A percentile compares a stretch with the other conserved stretches of the same genome.
Evolutionary conservation across 257 asterid species (phyloP).

Genomic region (Nicotiana paniculata): DNA sequence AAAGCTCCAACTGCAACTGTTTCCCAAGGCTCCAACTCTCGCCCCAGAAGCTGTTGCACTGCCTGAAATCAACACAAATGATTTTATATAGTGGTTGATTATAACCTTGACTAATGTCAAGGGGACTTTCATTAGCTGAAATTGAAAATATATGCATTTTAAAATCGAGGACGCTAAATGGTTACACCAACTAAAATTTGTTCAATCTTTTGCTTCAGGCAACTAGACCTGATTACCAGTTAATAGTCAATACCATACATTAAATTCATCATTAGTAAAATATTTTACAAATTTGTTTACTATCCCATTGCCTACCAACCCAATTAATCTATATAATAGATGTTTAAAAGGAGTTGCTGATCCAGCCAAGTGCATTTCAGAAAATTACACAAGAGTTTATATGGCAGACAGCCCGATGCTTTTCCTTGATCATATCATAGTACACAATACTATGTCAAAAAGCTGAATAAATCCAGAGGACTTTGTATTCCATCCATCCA

Average conservation of each 20-base stretch:
- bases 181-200: too few relatives aligned
- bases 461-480: background rate
- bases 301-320: background rate
- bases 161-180: background rate
- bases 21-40: slow-evolving; percentile 81
- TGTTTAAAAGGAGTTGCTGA: background rate
- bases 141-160: background rate
- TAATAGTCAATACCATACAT: too few relatives aligned
- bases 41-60: slow-evolving; percentile 46
- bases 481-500: background rate
- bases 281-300: background rate
- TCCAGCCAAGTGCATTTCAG: background rate
- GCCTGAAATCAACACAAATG: slow-evolving; percentile 32
- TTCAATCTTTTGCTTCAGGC: too few relatives aligned
- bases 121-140: background rate
- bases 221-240: too few relatives aligned
- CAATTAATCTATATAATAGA: background rate
- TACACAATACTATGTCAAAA: background rate
- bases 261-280: background rate
- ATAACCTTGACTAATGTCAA: background rate
- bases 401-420: background rate
- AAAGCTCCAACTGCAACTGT: slow-evolving; percentile 81
- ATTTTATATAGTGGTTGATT: background rate
- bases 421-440: background rate
- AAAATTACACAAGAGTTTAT: background rate